Percentiles rank a stretch among this genome's conserved stretches.
phyloP scores from a whole-genome alignment of 2,329 filamentous ascomycete genomes.

The Stagonosporopsis cucurbitacearum region DNA sequence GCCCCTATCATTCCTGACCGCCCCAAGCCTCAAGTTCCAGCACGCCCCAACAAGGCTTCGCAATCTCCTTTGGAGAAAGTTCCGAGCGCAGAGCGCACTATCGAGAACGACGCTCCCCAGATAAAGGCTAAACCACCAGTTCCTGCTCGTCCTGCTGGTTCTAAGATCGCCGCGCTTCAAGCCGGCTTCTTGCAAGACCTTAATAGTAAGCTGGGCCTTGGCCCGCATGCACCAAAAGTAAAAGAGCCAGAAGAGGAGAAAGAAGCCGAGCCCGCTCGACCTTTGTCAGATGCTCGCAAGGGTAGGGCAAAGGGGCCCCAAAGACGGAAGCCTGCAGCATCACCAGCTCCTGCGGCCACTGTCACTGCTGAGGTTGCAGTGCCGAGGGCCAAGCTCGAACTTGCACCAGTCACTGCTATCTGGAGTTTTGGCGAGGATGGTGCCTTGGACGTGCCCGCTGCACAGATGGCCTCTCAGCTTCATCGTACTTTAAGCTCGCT shows the following conservation, averaged over 20 bases:
- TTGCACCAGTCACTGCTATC: constrained; percentile 40
- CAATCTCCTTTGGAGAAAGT: constrained; percentile 51
- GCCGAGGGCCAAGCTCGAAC: constrained; percentile 30
- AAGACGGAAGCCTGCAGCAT: constrained; percentile 69
- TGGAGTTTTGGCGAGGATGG: constrained; percentile 48
- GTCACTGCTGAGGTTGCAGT: constrained; percentile 48
- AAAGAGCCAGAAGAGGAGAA: constrained; percentile 68
- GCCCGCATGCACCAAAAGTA: constrained; percentile 80
- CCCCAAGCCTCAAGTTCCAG: constrained; percentile 69
- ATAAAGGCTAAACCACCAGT: constrained; percentile 82
- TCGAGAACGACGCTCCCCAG: constrained; percentile 48
- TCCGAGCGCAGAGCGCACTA: constrained; percentile 31
- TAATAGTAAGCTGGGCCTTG: constrained; percentile 85
- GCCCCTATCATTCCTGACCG: constrained; percentile 62
- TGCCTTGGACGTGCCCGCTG: constrained; percentile 42
- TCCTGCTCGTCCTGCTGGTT: constrained; percentile 76
- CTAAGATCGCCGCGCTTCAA: constrained; percentile 90
- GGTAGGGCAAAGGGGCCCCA: constrained; percentile 87
- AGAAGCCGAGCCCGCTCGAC: constrained; percentile 71
- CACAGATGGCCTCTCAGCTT: constrained; percentile 37
- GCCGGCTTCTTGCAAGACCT: constrained; percentile 92
- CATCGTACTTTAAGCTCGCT: constrained; percentile 27
- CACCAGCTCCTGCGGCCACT: constrained; percentile 59
- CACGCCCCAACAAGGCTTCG: constrained; percentile 62
- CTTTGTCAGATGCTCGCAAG: constrained; percentile 89